Percentiles rank a stretch among this genome's conserved stretches.
These are phyloP conservation scores for Metschnikowia arizonensis DNA, from an alignment of 805 yeast genomes.

Conservation along the genomic window DNA sequence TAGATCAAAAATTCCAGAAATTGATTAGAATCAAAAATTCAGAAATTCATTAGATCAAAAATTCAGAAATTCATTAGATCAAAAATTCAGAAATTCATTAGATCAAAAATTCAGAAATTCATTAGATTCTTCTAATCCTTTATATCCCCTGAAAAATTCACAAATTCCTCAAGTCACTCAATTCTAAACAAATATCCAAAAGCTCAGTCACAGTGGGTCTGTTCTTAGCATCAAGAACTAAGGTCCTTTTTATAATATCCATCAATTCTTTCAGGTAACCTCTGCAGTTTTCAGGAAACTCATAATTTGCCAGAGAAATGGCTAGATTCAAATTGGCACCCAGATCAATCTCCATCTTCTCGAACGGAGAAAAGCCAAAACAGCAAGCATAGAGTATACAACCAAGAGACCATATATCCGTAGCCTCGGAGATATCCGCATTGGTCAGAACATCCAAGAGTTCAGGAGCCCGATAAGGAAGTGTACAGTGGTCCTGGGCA, in stretches of 20 bases:
- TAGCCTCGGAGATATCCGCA: conserved; percentile 60
- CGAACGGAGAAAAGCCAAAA: conserved; percentile 83
- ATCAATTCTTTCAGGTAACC: conserved; percentile 54
- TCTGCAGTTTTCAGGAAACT: conserved; percentile 48
- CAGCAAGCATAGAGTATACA: conserved; percentile 74
- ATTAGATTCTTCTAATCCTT: too few species aligned
- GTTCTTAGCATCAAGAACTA: conserved; percentile 53
- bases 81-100: too few species aligned
- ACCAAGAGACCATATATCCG: conserved; percentile 92
- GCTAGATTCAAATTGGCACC: conserved; percentile 83
- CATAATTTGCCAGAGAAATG: conserved; percentile 61
- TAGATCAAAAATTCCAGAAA: too few species aligned
- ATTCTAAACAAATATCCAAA: conserved; percentile 43
- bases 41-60: too few species aligned
- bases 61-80: too few species aligned
- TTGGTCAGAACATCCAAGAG: conserved; percentile 71
- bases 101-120: too few species aligned
- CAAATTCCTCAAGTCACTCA: too few species aligned
- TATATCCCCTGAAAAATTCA: too few species aligned
- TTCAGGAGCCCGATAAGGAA: conserved; percentile 90
- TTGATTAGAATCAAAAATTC: too few species aligned
- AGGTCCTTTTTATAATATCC: conserved; percentile 54
- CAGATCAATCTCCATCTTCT: conserved; percentile 68
- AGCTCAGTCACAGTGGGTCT: conserved; percentile 67
- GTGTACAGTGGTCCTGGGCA: conserved; percentile 79